A percentile compares a stretch with the other conserved stretches of the same genome.
Conservation (phyloP, 2,329 filamentous ascomycete species). For the Westerdykella ornata region DNA sequence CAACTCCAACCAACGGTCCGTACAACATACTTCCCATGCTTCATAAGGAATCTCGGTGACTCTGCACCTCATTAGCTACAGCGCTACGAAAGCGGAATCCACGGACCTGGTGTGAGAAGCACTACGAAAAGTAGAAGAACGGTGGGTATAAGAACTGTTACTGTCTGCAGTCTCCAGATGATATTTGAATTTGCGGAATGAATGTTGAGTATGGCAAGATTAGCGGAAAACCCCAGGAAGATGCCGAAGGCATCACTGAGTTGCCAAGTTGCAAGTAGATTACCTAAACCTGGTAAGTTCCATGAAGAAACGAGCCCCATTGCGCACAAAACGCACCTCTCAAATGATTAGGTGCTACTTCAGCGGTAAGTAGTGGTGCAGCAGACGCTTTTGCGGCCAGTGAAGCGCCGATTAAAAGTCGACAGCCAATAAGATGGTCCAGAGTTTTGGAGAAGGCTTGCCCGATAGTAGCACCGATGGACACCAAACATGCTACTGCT, state of each 20-base stretch:
- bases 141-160: slow-evolving; percentile 16
- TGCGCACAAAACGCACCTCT: slow-evolving; percentile 7
- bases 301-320: not conserved
- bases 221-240: slow-evolving; percentile 15
- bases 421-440: slow-evolving; percentile 12
- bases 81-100: slow-evolving; percentile 4
- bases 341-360: slow-evolving; percentile 18
- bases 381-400: slow-evolving; percentile 18
- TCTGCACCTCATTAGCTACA: not conserved
- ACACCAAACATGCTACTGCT: slow-evolving; percentile 14
- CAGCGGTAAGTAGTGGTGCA: slow-evolving; percentile 18
- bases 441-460: slow-evolving; percentile 15
- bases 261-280: slow-evolving; percentile 18
- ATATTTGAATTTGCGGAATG: slow-evolving; percentile 4
- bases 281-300: not conserved
- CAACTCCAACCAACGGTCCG: not conserved
- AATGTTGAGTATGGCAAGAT: slow-evolving; percentile 11
- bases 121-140: slow-evolving; percentile 16
- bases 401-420: slow-evolving; percentile 16
- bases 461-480: slow-evolving; percentile 17
- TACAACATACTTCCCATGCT: slow-evolving; percentile 15
- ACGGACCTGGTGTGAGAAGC: slow-evolving; percentile 13
- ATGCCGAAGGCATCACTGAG: slow-evolving; percentile 19
- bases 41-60: slow-evolving; percentile 15
- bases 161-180: slow-evolving; percentile 17